These are phyloP conservation scores for Catenaria anguillulae DNA, from an alignment of 371 early-diverging fungal species.

Conservation along the genomic window DNA sequence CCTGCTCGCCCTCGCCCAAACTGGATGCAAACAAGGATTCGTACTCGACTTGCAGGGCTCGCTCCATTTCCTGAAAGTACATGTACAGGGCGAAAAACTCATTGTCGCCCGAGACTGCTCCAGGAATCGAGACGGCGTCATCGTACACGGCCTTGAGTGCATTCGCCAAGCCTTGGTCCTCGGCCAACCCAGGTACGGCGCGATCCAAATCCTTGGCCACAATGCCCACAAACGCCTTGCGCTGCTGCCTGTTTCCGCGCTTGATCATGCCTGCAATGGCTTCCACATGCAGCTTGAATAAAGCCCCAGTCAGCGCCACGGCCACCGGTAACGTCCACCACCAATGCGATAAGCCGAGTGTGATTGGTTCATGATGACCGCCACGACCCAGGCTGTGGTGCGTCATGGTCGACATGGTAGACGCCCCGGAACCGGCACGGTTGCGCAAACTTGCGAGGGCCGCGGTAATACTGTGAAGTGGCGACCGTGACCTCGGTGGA, in stretches of 20 bases:
- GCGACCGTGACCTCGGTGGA: too few species aligned
- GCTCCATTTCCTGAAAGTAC: constrained; percentile 5
- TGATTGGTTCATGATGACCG: background rate
- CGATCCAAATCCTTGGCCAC: background rate
- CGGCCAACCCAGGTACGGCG: too few species aligned
- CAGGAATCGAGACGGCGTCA: background rate
- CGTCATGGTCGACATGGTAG: background rate
- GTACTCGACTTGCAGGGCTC: background rate
- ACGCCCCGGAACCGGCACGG: background rate
- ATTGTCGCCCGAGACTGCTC: background rate
- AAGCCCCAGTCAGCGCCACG: background rate
- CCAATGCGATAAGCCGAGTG: background rate
- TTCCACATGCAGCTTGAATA: background rate
- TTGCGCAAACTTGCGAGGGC: too few species aligned
- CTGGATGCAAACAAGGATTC: too few species aligned
- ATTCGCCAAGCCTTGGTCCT: too few species aligned
- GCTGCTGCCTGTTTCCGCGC: background rate
- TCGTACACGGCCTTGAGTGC: background rate
- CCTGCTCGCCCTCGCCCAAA: too few species aligned
- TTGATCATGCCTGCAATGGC: too few species aligned
- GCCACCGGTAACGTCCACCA: background rate
- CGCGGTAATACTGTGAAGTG: too few species aligned
- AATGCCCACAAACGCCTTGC: background rate
- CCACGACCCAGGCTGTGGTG: background rate
- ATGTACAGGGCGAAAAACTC: constrained; percentile 1